Percentiles rank a stretch among this genome's conserved stretches.
phyloP scores from a whole-genome alignment of 78 protist species.

The Diacronema lutheri region DNA sequence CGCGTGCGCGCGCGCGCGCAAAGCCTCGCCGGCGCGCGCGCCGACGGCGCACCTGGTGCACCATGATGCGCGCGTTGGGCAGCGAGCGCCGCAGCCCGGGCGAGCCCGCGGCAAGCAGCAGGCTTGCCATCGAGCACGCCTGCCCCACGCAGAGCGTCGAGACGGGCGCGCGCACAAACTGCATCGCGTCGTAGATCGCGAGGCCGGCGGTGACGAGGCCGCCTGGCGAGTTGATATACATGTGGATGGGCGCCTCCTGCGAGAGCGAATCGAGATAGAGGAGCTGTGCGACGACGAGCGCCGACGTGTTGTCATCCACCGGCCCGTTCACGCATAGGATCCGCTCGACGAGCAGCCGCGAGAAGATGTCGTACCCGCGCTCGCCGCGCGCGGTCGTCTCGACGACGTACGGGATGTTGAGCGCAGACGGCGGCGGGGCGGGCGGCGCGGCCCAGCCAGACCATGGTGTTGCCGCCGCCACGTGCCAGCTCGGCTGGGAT shows the following conservation, averaged over 20 bases:
- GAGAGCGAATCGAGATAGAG: constrained; percentile 42
- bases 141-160: constrained; percentile 54
- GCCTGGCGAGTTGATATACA: constrained; percentile 66
- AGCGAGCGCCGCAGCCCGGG: constrained; percentile 31
- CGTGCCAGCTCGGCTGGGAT: no score
- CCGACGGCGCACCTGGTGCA: no score
- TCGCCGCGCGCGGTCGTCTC: constrained; percentile 9
- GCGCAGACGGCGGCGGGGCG: no score
- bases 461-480: no score
- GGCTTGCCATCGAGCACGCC: constrained; percentile 57
- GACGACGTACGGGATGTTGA: constrained; percentile 10
- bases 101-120: constrained; percentile 52
- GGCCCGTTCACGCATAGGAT: constrained; percentile 36
- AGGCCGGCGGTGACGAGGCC: constrained; percentile 54
- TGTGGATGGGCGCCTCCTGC: constrained; percentile 24
- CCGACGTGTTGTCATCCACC: constrained; percentile 23
- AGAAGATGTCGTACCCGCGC: constrained; percentile 42
- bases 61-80: constrained; percentile 57
- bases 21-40: no score
- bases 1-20: no score
- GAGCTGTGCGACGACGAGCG: constrained; percentile 48
- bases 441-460: no score
- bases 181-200: constrained; percentile 40
- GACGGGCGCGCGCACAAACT: constrained; percentile 41
- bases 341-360: constrained; percentile 54